Evolutionary conservation across 1,139 yeast genomes (phyloP).

Genomic region (Candida freyschussii): DNA sequence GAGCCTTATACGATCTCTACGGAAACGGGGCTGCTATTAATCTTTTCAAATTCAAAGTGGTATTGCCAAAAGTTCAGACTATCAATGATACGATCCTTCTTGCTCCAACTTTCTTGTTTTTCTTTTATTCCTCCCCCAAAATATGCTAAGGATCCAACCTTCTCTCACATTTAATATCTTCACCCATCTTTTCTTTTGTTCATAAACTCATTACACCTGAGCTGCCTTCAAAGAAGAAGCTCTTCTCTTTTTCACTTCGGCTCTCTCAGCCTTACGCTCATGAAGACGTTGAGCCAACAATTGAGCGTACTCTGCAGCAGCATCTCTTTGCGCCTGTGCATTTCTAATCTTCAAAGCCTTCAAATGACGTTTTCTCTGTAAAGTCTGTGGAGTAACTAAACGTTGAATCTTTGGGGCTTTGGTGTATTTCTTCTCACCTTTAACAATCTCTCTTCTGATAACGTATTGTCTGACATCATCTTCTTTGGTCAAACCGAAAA

Average conservation of each 20-base stretch:
- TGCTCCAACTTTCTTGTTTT: too few species aligned
- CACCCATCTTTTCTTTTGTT: too few species aligned
- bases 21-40: too few species aligned
- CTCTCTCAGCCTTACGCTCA: conserved; percentile 97
- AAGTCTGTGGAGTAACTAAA: conserved; percentile 97
- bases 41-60: too few species aligned
- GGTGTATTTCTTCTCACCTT: conserved; percentile 98
- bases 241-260: conserved; percentile 98
- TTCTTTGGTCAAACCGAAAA: conserved; percentile 97
- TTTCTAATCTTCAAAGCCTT: conserved; percentile 90
- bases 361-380: conserved; percentile 99
- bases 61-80: too few species aligned
- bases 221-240: conserved; percentile 97
- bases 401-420: conserved; percentile 99
- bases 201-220: conserved; percentile 80
- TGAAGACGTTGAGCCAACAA: conserved; percentile 96
- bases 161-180: too few species aligned
- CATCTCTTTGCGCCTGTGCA: conserved; percentile 99
- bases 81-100: too few species aligned
- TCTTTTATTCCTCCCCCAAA: too few species aligned
- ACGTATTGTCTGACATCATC: conserved; percentile 94
- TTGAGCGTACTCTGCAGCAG: conserved; percentile 99
- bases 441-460: conserved; percentile 96
- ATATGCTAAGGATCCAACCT: too few species aligned
- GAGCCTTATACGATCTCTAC: too few species aligned